phyloP scores from a whole-genome alignment of 2,329 filamentous ascomycete genomes.

The Fusarium algeriense region DNA sequence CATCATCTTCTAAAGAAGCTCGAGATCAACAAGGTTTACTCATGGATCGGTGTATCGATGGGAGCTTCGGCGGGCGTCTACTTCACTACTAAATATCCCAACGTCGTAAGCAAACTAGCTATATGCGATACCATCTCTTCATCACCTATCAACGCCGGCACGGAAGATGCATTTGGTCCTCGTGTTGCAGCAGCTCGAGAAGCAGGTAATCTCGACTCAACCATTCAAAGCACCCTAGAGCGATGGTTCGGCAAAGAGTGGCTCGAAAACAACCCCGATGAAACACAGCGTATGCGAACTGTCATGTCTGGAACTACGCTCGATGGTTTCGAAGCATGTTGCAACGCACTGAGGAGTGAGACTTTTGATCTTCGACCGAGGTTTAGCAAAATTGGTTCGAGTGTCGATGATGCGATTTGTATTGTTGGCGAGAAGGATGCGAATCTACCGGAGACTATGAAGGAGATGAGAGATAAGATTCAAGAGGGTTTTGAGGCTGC shows the following conservation, averaged over 20 bases:
- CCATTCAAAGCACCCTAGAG: constrained; percentile 52
- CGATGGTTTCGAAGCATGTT: constrained; percentile 58
- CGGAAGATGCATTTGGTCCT: constrained; percentile 53
- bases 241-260: constrained; percentile 58
- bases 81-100: constrained; percentile 55
- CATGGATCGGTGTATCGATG: constrained; percentile 62
- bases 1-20: constrained; percentile 51
- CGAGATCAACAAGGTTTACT: constrained; percentile 49
- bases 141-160: constrained; percentile 54
- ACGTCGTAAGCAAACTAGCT: constrained; percentile 53
- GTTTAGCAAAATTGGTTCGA: constrained; percentile 49
- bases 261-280: constrained; percentile 52
- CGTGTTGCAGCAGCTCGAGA: constrained; percentile 52
- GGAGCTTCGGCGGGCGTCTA: constrained; percentile 57
- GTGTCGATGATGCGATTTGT: constrained; percentile 53
- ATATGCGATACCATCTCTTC: constrained; percentile 57
- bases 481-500: constrained; percentile 49
- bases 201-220: constrained; percentile 49
- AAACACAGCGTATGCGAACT: constrained; percentile 51
- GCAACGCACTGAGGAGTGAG: constrained; percentile 52
- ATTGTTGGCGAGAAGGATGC: constrained; percentile 58
- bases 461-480: constrained; percentile 52
- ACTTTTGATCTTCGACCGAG: constrained; percentile 57
- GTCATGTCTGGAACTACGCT: constrained; percentile 55
- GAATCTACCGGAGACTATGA: constrained; percentile 56